phyloP scores from a whole-genome alignment of 2,329 filamentous ascomycete species.

The Beauveria sp. region DNA sequence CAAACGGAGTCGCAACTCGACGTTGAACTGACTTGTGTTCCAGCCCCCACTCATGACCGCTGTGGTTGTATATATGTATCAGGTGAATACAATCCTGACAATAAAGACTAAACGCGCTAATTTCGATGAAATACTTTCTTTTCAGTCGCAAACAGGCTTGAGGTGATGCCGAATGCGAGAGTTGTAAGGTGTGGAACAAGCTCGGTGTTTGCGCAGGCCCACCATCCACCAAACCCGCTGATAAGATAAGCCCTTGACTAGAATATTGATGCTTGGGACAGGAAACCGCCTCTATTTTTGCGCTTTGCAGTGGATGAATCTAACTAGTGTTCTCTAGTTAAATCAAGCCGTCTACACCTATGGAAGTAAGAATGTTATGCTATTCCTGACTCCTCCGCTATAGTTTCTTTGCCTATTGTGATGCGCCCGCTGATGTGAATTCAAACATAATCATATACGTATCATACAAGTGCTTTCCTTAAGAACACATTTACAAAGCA shows the following conservation, averaged over 20 bases:
- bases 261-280: not conserved
- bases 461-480: not conserved
- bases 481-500: not conserved
- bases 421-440: conserved; percentile 4
- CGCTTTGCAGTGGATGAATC: not conserved
- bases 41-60: conserved; percentile 68
- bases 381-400: conserved; percentile 6
- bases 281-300: not conserved
- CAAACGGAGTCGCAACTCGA: not conserved
- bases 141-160: not conserved
- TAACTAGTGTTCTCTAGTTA: not conserved
- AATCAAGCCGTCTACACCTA: not conserved
- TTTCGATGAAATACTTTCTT: not conserved
- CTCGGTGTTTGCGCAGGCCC: not conserved
- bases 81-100: not conserved
- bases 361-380: not conserved
- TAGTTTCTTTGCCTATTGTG: conserved; percentile 3
- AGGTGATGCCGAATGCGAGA: not conserved
- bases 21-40: conserved; percentile 67
- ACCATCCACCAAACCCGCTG: conserved; percentile 1
- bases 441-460: not conserved
- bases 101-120: not conserved
- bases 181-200: not conserved
- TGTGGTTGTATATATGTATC: not conserved
- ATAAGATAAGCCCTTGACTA: conserved; percentile 8